Evolutionary conservation across 768 basidiomycete species (phyloP), one percentile per base, ranked within the genome.

Genomic region (Boletus insuetus): DNA sequence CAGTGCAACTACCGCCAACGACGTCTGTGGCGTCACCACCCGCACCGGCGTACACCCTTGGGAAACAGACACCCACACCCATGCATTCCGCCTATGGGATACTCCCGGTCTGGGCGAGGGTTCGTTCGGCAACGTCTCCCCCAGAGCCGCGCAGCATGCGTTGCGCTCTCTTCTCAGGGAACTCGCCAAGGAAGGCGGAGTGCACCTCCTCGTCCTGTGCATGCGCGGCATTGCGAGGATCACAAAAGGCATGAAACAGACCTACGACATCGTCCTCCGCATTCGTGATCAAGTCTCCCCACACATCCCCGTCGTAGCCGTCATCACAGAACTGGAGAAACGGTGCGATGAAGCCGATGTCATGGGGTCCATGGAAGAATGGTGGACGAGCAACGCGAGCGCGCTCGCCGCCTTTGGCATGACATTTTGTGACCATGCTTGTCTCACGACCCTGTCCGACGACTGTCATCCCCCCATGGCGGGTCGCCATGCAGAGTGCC

Each of bases 251-350:
- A 68, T 65, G 66, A 56, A 55, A 24, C 53, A 58, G 12, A 66
- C 58, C 0, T 68, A 68, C 46, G 46, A 55, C 13, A 19, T 6
- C 51, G 46, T 66, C 37, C 24, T 53, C n/a, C 52, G 53, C 41
- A 55, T 66, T 31, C 65, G 65, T 7, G 29, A 65, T 55, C 55
- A 68, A 22, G 60, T 65, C 19, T 58, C 58, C 11, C 51, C 56
- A 0, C 41, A 56, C 19, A 68, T 54, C 6, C 65, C 66, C n/a
- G 14, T 66, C 48, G 63, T 68, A 1, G 66, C 65, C 7, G 56
- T 66, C 58, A 45, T 66, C 45, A 66, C 66, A 19, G 65, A 68
- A 12, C 40, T 66, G 4, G 65, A 66, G 51, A 68, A 68, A 40
- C 56, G 46, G 22, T 65, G 58, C n/a, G 17, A 52, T 12, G 20